A percentile compares a stretch with the other conserved stretches of the same genome.
Evolutionary conservation across 805 yeast genomes (phyloP).

Genomic region (Pichia exigua): DNA sequence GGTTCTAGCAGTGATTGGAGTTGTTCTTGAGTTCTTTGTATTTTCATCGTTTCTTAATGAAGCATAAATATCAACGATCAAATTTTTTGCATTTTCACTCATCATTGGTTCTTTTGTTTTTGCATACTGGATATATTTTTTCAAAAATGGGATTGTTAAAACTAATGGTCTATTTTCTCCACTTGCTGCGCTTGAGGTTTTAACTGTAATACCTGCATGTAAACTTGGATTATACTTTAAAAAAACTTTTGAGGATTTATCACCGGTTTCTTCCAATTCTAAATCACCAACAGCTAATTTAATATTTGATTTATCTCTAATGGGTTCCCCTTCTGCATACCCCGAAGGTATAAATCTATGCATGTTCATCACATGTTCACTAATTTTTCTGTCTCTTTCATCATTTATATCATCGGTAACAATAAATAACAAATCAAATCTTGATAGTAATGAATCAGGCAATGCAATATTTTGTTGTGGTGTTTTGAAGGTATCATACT

Average conservation of each 20-base stretch:
- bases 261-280: conserved; percentile 34
- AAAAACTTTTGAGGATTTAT: conserved; percentile 57
- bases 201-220: conserved; percentile 34
- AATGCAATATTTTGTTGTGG: conserved; percentile 95
- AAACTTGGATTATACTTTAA: conserved; percentile 76
- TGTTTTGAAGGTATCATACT: conserved; percentile 89
- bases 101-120: conserved; percentile 82
- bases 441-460: conserved; percentile 92
- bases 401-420: conserved; percentile 94
- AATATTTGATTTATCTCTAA: conserved; percentile 65
- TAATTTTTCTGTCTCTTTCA: conserved; percentile 72
- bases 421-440: conserved; percentile 91
- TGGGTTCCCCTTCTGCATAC: conserved; percentile 85
- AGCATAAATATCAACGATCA: conserved; percentile 74
- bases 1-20: conserved; percentile 98
- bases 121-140: conserved; percentile 90
- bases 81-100: conserved; percentile 66
- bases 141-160: conserved; percentile 67
- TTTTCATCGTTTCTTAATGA: conserved; percentile 69
- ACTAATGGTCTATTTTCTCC: conserved; percentile 37
- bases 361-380: conserved; percentile 92
- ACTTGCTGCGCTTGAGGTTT: conserved; percentile 14
- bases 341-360: conserved; percentile 88
- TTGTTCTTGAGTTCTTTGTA: conserved; percentile 60
- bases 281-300: conserved; percentile 77